phyloP scores from a whole-genome alignment of 441 rosid species.

The Populus hybrid region DNA sequence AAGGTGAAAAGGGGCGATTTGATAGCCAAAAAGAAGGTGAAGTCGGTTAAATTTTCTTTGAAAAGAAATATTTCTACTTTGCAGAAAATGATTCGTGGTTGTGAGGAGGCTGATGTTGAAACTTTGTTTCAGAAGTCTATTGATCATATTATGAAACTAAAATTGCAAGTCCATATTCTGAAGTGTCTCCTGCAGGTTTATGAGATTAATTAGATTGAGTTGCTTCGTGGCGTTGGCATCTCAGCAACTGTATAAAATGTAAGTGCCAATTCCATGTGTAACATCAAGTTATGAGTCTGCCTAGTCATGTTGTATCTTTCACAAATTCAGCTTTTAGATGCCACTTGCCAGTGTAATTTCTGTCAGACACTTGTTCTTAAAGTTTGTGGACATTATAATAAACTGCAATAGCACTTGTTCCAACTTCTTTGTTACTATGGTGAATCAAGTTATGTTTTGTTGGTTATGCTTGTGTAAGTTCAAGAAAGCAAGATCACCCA shows the following conservation, averaged over 20 bases:
- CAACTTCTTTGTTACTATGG: background rate
- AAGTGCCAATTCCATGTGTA: background rate
- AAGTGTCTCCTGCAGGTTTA: background rate
- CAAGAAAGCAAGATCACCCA: constrained; percentile 33
- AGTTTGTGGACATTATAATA: background rate
- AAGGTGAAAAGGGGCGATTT: background rate
- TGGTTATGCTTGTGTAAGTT: background rate
- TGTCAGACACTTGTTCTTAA: background rate
- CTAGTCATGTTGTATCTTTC: background rate
- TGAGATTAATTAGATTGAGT: background rate
- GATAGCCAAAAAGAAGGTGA: background rate
- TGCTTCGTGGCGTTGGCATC: background rate
- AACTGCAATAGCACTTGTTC: background rate
- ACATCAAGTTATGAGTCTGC: background rate
- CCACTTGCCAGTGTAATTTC: background rate
- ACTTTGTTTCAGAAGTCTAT: background rate
- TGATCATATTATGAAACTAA: background rate
- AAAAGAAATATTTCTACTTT: background rate
- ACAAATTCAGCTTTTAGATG: background rate
- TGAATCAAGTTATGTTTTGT: background rate
- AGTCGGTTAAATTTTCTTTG: background rate
- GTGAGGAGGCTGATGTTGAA: background rate
- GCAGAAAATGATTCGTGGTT: background rate
- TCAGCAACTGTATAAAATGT: background rate
- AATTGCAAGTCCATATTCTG: background rate